Evolutionary conservation across 2,329 filamentous ascomycete genomes (phyloP), one percentile per base, ranked within the genome.

Genomic region (Chaetomiaceae sp.): DNA sequence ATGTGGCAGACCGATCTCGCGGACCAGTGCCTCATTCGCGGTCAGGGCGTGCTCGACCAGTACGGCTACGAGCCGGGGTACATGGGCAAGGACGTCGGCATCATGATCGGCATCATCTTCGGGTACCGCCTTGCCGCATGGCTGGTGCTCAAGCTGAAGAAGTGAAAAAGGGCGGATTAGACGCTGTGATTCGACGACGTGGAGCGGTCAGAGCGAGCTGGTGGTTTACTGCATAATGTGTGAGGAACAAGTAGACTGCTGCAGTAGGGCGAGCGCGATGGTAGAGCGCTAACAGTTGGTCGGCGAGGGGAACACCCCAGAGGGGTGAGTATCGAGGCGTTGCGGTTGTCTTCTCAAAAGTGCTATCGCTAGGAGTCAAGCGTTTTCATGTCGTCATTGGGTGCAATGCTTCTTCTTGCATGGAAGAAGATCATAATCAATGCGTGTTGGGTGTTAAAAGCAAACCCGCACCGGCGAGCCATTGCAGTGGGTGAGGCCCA

Each of bases 101-200:
- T 91, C 56, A 73, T 91, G 70, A 61, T 94, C 42, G 79, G 72
- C 3, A 94, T 95, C 53, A 83, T 88, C 56, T 68, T 77, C 12
- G 88, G 79, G 0, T 90, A 90, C 68, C 69, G 86, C 41, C 37
- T 88, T 5, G 71, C 88, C 5, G 82, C 80, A 1, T 87, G 80
- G 79, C 55, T 78, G 42, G 81, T 78, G 19, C 64, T 88, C 19
- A 65, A 60, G 56, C 29, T 68, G 53, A 62, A 56, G 57, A 58
- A 39, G 27, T 62, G 33, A 56, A 6, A 10, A 30, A 15, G 29
- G 27, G 24, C 9, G 8, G 6, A 36, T 17, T 36, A 36, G 12
- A 36, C 18, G 6, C 2, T 41, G 26, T 10, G 26, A 27, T 12
- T 6, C 12, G 11, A 6, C n/a, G 5, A n/a, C 6, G n/a, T 11